Evolutionary conservation across 768 basidiomycete species (phyloP).

Genomic region (Phaeotremella skinneri): DNA sequence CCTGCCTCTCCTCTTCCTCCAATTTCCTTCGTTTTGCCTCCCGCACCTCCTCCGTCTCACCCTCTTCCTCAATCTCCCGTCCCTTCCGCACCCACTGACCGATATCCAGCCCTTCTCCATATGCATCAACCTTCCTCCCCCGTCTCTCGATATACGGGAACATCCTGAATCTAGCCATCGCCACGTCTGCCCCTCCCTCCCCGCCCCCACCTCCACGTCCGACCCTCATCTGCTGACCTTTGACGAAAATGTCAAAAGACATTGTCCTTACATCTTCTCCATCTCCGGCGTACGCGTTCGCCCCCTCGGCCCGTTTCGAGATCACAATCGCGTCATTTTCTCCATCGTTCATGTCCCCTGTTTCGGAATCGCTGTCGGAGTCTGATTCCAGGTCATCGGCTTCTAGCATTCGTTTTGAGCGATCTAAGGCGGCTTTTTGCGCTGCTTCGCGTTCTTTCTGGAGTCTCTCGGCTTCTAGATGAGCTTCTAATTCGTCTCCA

Average conservation of each 20-base stretch:
- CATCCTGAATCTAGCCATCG: conserved; percentile 73
- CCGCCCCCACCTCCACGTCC: conserved; percentile 5
- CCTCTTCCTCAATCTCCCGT: conserved; percentile 84
- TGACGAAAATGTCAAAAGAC: conserved; percentile 94
- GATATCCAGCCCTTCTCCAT: conserved; percentile 91
- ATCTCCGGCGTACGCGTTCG: conserved; percentile 39
- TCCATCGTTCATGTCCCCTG: conserved; percentile 66
- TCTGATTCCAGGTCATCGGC: conserved; percentile 68
- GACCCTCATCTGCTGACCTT: conserved; percentile 86
- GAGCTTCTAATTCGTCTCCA: conserved; percentile 80
- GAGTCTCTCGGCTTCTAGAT: conserved; percentile 70
- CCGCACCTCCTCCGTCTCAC: conserved; percentile 74
- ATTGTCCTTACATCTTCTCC: conserved; percentile 53
- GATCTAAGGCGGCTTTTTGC: conserved; percentile 75
- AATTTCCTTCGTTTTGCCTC: conserved; percentile 66
- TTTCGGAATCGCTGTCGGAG: conserved; percentile 57
- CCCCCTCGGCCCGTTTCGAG: conserved; percentile 10
- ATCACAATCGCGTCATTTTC: conserved; percentile 54
- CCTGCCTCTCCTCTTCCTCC: conserved; percentile 80
- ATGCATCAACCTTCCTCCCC: conserved; percentile 80
- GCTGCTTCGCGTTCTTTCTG: conserved; percentile 80
- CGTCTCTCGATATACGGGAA: conserved; percentile 95
- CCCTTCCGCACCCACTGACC: conserved; percentile 93
- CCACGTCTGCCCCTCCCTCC: conserved; percentile 23
- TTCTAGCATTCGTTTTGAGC: conserved; percentile 84